Base-by-base conservation (phyloP, 768 basidiomycete species). In the Paxillus ammoniavirescens region DNA sequence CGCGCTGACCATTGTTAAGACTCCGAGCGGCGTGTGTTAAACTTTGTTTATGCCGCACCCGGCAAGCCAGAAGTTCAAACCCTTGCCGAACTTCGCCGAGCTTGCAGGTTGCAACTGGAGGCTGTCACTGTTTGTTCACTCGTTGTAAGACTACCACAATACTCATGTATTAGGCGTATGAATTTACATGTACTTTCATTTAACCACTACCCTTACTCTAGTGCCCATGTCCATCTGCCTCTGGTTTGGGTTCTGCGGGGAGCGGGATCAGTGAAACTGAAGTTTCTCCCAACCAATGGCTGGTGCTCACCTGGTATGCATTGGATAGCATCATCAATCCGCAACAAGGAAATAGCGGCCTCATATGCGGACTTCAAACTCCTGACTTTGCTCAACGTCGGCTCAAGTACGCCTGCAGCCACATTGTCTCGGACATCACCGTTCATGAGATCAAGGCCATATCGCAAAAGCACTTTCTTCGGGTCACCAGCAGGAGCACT, bases 331-430 rank as follows among this genome's bases (percentile, higher is more conserved):
- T 93, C 95, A 69, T 98, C 95, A 62, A 98, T 98, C 56, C 97
- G 83, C 69, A 99, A 75, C 55, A 98, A 75, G 53, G 93, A 93
- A 38, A 97, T 94, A 4, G 95, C 93, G 30, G 96, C 95, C 70
- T 98, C 95, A 60, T 95, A 91, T 33, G 97, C 97, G 33, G 90
- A 93, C 78, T 99, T 99, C 70, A 99, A 73, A 67, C 92, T 95
- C 75, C 91, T 92, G 61, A 98, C 90, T 75, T 99, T 98, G 77
- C 90, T 91, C 75, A 99, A 83, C 8, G 94, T 98, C 4, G 97
- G 97, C 73, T 98, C 97, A 43, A 99, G 77, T 30, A 99, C 84
- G 18, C 97, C 97, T 15, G 94, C 93, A 43, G 82, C 76, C 41
- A 97, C 86, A 66, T 99, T 99, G 74, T 99, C 97, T 49, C 94